Evolutionary conservation across 768 basidiomycete species (phyloP).

Genomic region (Boletus speciosus): DNA sequence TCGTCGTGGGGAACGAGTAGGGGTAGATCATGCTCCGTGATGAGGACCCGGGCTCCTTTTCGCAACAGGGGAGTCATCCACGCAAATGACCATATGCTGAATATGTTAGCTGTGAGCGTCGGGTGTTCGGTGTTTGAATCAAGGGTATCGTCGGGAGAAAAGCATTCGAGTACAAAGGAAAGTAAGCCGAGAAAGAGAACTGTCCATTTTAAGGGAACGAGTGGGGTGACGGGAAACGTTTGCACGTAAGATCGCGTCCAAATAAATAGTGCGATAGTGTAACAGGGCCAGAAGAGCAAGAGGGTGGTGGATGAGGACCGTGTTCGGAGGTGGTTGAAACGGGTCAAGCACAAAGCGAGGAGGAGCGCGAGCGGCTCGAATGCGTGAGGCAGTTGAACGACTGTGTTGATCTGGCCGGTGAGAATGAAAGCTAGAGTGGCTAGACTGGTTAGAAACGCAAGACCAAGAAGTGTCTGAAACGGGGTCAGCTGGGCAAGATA

Average conservation of each 20-base stretch:
- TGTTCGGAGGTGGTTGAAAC: slow-evolving; percentile 66
- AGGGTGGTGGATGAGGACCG: slow-evolving; percentile 67
- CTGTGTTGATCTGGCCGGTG: slow-evolving; percentile 31
- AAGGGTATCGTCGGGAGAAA: slow-evolving; percentile 56
- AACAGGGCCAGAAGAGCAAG: slow-evolving; percentile 81
- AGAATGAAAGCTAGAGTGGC: slow-evolving; percentile 40
- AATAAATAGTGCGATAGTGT: slow-evolving; percentile 45
- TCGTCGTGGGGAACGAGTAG: slow-evolving; percentile 65
- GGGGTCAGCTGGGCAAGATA: background rate
- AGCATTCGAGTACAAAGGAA: slow-evolving; percentile 62
- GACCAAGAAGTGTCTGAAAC: slow-evolving; percentile 43
- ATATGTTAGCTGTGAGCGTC: slow-evolving; percentile 72
- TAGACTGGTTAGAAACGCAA: slow-evolving; percentile 47
- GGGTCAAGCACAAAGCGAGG: slow-evolving; percentile 49
- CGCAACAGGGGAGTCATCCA: slow-evolving; percentile 85
- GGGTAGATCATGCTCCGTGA: slow-evolving; percentile 86
- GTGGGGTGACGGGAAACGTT: slow-evolving; percentile 29
- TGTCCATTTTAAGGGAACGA: slow-evolving; percentile 45
- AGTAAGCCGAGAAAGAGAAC: slow-evolving; percentile 45
- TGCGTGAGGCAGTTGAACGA: slow-evolving; percentile 48
- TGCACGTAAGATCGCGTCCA: slow-evolving; percentile 57
- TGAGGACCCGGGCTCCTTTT: slow-evolving; percentile 59
- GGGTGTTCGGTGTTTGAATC: slow-evolving; percentile 59
- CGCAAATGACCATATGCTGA: slow-evolving; percentile 75
- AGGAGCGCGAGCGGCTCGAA: slow-evolving; percentile 57